Percentiles rank a stretch among this genome's conserved stretches.
Evolutionary conservation across 2,329 filamentous ascomycete genomes (phyloP).

Genomic region (Tolypocladium capitatum): DNA sequence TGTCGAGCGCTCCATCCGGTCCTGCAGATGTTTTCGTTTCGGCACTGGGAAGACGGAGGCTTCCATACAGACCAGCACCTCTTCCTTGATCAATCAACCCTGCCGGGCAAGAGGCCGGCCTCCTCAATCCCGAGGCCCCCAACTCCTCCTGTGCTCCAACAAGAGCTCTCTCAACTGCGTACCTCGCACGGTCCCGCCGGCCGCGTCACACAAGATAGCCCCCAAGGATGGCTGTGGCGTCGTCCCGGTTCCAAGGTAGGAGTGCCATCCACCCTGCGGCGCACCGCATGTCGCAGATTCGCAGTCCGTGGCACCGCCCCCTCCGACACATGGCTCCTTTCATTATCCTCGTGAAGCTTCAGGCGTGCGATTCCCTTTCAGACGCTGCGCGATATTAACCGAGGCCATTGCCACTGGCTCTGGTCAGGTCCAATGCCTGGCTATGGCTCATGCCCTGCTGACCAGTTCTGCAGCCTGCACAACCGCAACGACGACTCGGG

Average conservation of each 20-base stretch:
- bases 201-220: background rate
- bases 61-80: no score
- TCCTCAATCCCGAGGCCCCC: background rate
- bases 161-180: no score
- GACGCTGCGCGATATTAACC: background rate
- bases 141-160: background rate
- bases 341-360: background rate
- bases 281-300: background rate
- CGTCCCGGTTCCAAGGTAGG: background rate
- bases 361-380: background rate
- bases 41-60: no score
- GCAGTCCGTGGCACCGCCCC: background rate
- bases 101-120: background rate
- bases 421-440: background rate
- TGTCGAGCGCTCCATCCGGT: no score
- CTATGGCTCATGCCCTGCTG: no score
- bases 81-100: background rate
- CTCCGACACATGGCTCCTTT: background rate
- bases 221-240: background rate
- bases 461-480: background rate
- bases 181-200: background rate
- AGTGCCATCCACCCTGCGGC: background rate
- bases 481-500: background rate
- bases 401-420: background rate
- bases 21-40: no score